Conservation (phyloP, 257 asterid genomes). For the Petunia axillaris region DNA sequence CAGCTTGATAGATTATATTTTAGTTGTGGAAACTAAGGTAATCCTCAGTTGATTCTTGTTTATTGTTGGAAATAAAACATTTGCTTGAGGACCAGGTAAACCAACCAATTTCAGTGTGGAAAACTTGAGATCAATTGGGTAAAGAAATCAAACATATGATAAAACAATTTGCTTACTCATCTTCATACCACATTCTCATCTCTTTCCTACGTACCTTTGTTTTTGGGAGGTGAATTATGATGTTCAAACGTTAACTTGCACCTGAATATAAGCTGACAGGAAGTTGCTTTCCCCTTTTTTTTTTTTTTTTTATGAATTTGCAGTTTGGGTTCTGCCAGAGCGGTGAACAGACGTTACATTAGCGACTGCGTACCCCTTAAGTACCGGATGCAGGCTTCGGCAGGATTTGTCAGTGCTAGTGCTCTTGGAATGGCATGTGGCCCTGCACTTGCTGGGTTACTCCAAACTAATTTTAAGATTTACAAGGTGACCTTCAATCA, state of each 20-base stretch:
- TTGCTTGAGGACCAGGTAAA: background rate
- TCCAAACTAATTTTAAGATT: constrained; percentile 72
- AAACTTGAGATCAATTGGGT: background rate
- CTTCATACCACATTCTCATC: constrained; percentile 6
- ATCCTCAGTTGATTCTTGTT: background rate
- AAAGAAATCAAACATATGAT: constrained; percentile 22
- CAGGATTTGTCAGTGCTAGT: constrained; percentile 98
- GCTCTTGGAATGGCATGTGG: constrained; percentile 99
- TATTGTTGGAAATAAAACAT: constrained; percentile 15
- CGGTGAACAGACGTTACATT: constrained; percentile 93
- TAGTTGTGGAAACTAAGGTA: constrained; percentile 14
- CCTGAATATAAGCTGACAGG: constrained; percentile 28
- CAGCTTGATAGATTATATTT: background rate
- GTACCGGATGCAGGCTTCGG: constrained; percentile 95
- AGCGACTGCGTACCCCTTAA: constrained; percentile 96
- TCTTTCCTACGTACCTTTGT: background rate
- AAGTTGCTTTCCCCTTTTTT: constrained; percentile 20
- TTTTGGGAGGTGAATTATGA: background rate
- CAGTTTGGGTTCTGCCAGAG: constrained; percentile 98
- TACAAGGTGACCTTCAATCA: constrained; percentile 76
- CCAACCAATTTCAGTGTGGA: constrained; percentile 18
- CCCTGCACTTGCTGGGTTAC: constrained; percentile 94
- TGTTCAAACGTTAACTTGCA: constrained; percentile 6
- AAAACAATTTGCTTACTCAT: background rate
- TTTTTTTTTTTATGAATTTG: constrained; percentile 34